Evolutionary conservation across 495 filamentous ascomycete genomes (phyloP).

Genomic region (Lindgomyces ingoldianus): DNA sequence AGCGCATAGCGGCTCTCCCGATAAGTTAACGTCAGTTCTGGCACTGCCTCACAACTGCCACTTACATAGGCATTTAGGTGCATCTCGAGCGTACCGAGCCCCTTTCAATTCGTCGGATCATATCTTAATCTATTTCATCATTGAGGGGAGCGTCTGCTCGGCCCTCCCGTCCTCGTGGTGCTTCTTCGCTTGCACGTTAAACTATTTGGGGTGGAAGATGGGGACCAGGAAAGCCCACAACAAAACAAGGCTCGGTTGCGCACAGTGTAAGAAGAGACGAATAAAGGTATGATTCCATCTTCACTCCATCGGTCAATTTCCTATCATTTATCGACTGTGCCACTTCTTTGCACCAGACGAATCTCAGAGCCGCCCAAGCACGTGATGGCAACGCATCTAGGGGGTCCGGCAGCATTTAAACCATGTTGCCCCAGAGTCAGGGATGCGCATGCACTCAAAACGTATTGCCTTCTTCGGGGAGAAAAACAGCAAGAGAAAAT

Average conservation of each 20-base stretch:
- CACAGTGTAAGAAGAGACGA: constrained; percentile 35
- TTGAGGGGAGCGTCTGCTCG: no score
- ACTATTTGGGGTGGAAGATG: no score
- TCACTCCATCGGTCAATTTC: neutral
- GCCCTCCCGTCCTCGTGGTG: no score
- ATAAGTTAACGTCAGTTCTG: neutral
- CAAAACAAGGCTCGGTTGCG: constrained; percentile 39
- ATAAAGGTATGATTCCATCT: constrained; percentile 37
- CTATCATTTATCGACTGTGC: neutral
- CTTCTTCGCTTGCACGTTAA: no score
- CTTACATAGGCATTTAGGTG: neutral
- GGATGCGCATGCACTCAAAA: no score
- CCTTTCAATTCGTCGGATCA: neutral
- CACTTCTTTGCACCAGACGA: neutral
- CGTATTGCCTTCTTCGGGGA: no score
- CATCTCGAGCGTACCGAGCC: neutral
- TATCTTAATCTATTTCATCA: no score
- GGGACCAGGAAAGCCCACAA: constrained; percentile 32
- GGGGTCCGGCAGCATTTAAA: no score
- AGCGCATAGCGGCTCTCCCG: neutral
- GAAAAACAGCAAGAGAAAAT: no score
- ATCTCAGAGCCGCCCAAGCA: neutral
- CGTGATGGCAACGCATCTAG: no score
- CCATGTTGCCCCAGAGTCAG: no score
- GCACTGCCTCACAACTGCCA: neutral